phyloP scores from a whole-genome alignment of 78 protist species.

The Protostelium mycophagum region DNA sequence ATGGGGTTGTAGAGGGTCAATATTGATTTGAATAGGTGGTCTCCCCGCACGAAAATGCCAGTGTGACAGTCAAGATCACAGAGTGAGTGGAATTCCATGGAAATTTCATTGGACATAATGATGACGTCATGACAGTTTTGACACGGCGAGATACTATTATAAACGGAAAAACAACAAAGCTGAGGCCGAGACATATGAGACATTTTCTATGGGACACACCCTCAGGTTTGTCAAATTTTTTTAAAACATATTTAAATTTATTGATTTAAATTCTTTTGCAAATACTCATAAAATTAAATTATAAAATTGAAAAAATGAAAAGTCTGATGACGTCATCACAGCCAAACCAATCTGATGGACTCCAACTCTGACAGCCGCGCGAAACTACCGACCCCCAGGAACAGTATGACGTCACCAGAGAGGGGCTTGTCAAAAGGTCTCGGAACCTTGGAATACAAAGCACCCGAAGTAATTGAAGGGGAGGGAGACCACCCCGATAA shows the following conservation, averaged over 20 bases:
- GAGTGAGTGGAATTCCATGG: not conserved
- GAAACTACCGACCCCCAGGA: not conserved
- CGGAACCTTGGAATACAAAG: not conserved
- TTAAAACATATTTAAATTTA: not conserved
- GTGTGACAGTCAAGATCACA: not conserved
- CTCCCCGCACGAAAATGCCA: not conserved
- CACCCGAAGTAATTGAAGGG: not conserved
- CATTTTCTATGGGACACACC: not conserved
- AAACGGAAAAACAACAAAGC: not conserved
- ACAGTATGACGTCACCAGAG: not conserved
- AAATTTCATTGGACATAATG: not conserved
- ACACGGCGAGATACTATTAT: not conserved
- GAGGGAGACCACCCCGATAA: not conserved
- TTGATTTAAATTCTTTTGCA: too few relatives aligned
- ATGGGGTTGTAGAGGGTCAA: too few relatives aligned
- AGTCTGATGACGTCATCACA: too few relatives aligned
- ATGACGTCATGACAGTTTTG: not conserved
- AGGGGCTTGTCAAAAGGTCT: not conserved
- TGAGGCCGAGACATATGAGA: not conserved
- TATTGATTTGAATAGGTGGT: too few relatives aligned
- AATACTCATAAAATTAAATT: too few relatives aligned
- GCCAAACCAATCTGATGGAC: not conserved
- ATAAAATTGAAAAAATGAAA: too few relatives aligned
- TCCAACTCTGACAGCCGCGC: not conserved
- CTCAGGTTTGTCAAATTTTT: not conserved